phyloP scores from a whole-genome alignment of 441 rosid species.

The Dalechampia spathulata region DNA sequence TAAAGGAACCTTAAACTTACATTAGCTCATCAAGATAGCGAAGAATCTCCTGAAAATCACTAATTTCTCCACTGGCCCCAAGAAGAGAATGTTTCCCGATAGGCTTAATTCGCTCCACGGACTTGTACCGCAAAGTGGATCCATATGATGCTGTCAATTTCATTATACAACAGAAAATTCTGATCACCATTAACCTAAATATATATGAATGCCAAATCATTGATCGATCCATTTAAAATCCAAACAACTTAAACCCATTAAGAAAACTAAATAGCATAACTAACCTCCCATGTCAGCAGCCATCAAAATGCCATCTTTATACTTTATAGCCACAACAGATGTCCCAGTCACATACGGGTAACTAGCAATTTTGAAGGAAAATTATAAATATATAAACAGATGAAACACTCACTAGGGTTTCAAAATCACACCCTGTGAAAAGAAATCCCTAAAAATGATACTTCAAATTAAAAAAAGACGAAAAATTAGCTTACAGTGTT shows the following conservation, averaged over 20 bases:
- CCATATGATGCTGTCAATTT: constrained; percentile 77
- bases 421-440: background rate
- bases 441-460: background rate
- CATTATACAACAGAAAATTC: background rate
- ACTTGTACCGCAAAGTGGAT: constrained; percentile 86
- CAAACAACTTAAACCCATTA: too few species aligned
- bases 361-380: constrained; percentile 24
- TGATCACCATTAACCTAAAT: background rate
- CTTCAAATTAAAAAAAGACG: background rate
- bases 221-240: too few species aligned
- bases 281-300: constrained; percentile 96
- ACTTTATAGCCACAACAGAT: constrained; percentile 83
- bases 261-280: background rate
- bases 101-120: constrained; percentile 76
- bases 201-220: background rate
- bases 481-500: constrained; percentile 37
- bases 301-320: constrained; percentile 90
- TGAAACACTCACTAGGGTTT: background rate
- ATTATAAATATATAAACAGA: background rate
- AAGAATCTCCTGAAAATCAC: constrained; percentile 94
- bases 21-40: constrained; percentile 83
- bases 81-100: constrained; percentile 93
- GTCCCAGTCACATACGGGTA: constrained; percentile 90
- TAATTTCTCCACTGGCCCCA: constrained; percentile 94
- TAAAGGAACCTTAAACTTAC: constrained; percentile 33